Percentiles rank a stretch among this genome's conserved stretches.
Evolutionary conservation across 202 grass and related monocot genomes (phyloP).

Genomic region (Eragrostis tef): DNA sequence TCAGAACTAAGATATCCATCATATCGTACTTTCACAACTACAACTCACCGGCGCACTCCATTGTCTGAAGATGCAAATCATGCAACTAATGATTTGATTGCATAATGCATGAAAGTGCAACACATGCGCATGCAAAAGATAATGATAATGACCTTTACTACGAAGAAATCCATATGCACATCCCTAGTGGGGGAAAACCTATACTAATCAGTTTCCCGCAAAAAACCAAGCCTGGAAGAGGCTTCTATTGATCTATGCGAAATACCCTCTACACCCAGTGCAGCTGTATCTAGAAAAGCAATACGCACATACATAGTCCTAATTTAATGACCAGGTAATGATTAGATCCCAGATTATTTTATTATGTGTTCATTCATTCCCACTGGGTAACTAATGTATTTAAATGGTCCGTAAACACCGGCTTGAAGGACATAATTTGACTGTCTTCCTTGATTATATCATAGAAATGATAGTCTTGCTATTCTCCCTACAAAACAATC

Average conservation of each 20-base stretch:
- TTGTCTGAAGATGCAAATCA: background rate
- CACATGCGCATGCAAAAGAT: background rate
- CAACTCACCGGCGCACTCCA: background rate
- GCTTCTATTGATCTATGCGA: background rate
- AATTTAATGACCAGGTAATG: slow-evolving; percentile 3
- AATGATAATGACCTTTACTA: background rate
- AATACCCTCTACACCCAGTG: background rate
- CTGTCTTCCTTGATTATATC: background rate
- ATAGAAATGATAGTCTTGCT: background rate
- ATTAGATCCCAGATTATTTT: background rate
- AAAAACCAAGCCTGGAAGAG: background rate
- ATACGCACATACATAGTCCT: slow-evolving; percentile 4
- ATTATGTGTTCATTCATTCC: no score
- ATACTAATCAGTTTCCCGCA: background rate
- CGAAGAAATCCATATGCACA: background rate
- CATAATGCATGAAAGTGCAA: background rate
- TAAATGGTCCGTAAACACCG: background rate
- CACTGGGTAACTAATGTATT: no score
- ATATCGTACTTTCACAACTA: background rate
- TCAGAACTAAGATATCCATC: background rate
- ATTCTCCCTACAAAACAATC: background rate
- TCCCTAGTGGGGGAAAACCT: background rate
- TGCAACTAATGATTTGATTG: background rate
- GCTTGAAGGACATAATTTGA: background rate
- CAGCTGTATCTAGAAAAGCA: background rate